These are phyloP conservation scores for Teunomyces funiuensis DNA, from an alignment of 805 yeast species.

Conservation along the genomic window DNA sequence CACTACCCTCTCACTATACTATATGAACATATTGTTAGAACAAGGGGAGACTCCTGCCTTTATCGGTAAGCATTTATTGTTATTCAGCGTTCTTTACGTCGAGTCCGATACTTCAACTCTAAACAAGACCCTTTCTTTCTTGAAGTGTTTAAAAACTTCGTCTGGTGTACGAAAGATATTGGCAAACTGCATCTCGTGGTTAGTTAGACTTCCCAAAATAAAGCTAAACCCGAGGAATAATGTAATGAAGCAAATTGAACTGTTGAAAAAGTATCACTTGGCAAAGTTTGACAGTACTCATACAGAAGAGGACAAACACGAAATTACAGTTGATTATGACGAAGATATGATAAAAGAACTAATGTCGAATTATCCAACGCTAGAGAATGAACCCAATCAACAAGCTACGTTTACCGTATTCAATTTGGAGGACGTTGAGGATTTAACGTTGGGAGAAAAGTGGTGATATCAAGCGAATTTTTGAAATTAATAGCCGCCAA, in stretches of 20 bases:
- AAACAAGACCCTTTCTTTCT: constrained; percentile 15
- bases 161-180: constrained; percentile 16
- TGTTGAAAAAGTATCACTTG: constrained; percentile 1
- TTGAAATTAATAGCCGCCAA: constrained; percentile 6
- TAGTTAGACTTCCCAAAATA: constrained; percentile 13
- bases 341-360: background rate
- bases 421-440: background rate
- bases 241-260: background rate
- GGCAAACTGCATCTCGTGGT: constrained; percentile 23
- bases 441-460: background rate
- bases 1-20: constrained; percentile 15
- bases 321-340: background rate
- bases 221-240: background rate
- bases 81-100: constrained; percentile 21
- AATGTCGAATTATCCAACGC: background rate
- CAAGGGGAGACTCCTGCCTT: constrained; percentile 29
- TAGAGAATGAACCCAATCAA: background rate
- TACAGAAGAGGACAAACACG: background rate
- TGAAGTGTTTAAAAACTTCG: constrained; percentile 21
- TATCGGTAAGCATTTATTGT: constrained; percentile 24
- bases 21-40: constrained; percentile 18
- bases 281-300: background rate
- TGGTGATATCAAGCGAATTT: no score
- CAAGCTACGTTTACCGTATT: background rate
- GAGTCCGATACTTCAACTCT: constrained; percentile 16